Conservation (phyloP, 75 land plant genomes). For the Pinus taeda region DNA sequence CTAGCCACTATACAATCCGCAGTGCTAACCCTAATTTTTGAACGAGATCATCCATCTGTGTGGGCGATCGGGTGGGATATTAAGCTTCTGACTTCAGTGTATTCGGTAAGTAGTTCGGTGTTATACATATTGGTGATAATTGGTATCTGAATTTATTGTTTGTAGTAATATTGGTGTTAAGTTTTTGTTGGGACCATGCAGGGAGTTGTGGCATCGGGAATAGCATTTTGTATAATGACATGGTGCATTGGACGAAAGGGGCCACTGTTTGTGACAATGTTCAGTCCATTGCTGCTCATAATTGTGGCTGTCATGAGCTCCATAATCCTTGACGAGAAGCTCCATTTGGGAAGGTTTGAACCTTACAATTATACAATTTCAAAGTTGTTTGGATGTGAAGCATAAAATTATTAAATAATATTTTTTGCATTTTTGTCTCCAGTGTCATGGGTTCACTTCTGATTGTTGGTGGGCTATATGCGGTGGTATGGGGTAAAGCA, state of each 20-base stretch:
- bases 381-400: no score
- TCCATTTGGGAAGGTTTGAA: conserved; percentile 70
- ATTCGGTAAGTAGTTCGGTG: not conserved
- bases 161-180: not conserved
- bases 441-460: not conserved
- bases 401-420: not conserved
- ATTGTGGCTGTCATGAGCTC: conserved; percentile 72
- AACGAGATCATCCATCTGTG: conserved; percentile 20
- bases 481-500: conserved; percentile 42
- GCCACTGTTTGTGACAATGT: conserved; percentile 73
- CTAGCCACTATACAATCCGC: conserved; percentile 58
- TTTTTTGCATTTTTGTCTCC: not conserved
- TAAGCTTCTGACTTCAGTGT: conserved; percentile 14
- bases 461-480: not conserved
- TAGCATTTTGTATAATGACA: conserved; percentile 52
- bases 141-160: not conserved
- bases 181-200: conserved; percentile 10
- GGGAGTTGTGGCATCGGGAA: conserved; percentile 67
- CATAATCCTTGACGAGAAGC: conserved; percentile 52
- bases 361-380: not conserved
- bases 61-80: conserved; percentile 45
- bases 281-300: conserved; percentile 69
- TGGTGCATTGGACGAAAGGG: conserved; percentile 78
- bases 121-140: not conserved
- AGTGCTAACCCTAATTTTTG: conserved; percentile 21